Conservation (phyloP, 495 filamentous ascomycete species). For the Hypoxylon subgilvum region DNA sequence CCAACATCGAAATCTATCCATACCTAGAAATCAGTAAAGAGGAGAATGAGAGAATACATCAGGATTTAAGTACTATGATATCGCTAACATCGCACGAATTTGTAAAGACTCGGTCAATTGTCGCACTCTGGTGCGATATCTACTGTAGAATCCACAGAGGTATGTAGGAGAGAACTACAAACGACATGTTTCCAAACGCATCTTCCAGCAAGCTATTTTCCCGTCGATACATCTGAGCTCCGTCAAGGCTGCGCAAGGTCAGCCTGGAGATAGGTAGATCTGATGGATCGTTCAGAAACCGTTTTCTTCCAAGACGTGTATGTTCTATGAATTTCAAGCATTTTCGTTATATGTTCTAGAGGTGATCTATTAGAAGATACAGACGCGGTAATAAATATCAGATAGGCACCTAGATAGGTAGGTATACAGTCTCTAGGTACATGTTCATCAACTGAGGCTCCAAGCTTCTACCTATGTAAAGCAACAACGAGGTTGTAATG, state of each 20-base stretch:
- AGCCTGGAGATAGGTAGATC: not conserved
- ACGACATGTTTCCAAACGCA: not conserved
- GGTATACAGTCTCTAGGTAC: no score
- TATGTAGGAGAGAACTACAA: not conserved
- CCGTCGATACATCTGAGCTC: constrained; percentile 3
- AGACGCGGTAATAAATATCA: no score
- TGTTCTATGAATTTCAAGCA: not conserved
- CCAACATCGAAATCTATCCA: no score
- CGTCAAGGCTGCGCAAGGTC: not conserved
- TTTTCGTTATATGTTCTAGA: not conserved
- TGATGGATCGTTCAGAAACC: not conserved
- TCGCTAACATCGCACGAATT: not conserved
- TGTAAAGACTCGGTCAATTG: not conserved
- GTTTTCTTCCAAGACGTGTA: constrained; percentile 1
- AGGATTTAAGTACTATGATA: no score
- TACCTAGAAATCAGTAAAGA: no score
- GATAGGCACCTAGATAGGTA: no score
- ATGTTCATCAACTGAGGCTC: not conserved
- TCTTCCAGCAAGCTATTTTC: not conserved
- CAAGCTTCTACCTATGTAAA: no score
- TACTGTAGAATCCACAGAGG: constrained; percentile 4
- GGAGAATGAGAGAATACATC: no score
- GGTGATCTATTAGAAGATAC: not conserved
- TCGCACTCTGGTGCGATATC: constrained; percentile 4
- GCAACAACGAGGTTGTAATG: not conserved